These are phyloP conservation scores for Coemansia interrupta DNA, from an alignment of 192 early-diverging fungal species.

Conservation along the genomic window DNA sequence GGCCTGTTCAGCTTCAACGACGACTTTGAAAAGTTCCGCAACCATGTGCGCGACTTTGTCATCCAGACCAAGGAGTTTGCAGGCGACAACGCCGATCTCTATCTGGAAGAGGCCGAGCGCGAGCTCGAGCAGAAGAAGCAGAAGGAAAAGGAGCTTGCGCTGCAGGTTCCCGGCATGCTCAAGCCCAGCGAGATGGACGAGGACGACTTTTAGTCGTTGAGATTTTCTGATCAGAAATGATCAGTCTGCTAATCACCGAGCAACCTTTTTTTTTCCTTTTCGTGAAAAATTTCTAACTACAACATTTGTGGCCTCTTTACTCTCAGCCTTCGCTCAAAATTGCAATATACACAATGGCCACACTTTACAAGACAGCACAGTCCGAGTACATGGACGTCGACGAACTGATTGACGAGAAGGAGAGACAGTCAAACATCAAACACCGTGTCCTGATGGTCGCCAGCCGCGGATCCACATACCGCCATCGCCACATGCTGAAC, in stretches of 20 bases:
- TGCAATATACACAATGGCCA: constrained; percentile 21
- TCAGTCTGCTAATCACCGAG: background rate
- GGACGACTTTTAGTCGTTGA: constrained; percentile 17
- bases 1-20: constrained; percentile 83
- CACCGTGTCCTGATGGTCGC: constrained; percentile 86
- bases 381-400: constrained; percentile 45
- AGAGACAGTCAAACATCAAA: constrained; percentile 70
- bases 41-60: constrained; percentile 93
- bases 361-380: constrained; percentile 45
- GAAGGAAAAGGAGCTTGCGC: constrained; percentile 74
- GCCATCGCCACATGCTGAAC: constrained; percentile 88
- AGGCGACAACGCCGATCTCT: constrained; percentile 80
- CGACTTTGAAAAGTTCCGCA: constrained; percentile 82
- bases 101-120: constrained; percentile 85
- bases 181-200: constrained; percentile 82
- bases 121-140: constrained; percentile 75
- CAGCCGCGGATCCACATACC: constrained; percentile 78
- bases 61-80: constrained; percentile 93
- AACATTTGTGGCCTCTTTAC: constrained; percentile 17
- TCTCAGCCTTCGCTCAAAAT: background rate
- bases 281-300: constrained; percentile 8
- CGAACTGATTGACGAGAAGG: constrained; percentile 47
- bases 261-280: constrained; percentile 15
- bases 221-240: background rate
- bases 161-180: constrained; percentile 92